These are phyloP conservation scores for Sclerotinia subarctica DNA, from an alignment of 2,329 filamentous ascomycete species.

Conservation along the genomic window DNA sequence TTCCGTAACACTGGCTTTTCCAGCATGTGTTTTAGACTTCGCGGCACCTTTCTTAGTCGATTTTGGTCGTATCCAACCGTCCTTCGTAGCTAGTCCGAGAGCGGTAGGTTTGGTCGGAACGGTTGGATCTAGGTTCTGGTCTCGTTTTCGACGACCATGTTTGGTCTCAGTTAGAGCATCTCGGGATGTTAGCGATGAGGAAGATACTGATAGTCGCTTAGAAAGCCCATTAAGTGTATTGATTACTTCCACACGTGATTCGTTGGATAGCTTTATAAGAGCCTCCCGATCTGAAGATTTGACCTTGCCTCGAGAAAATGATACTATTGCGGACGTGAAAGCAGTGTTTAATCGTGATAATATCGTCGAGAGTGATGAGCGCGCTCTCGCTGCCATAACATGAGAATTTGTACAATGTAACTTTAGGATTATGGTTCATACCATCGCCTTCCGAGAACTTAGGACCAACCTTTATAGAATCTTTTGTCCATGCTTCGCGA, in stretches of 20 bases:
- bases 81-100: conserved; percentile 29
- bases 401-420: conserved; percentile 4
- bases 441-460: conserved; percentile 49
- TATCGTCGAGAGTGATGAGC: conserved; percentile 37
- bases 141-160: neutral
- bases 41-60: neutral
- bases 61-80: conserved; percentile 29
- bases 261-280: conserved; percentile 47
- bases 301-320: conserved; percentile 38
- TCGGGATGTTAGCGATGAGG: conserved; percentile 18
- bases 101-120: conserved; percentile 20
- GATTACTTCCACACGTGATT: conserved; percentile 49
- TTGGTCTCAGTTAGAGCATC: neutral
- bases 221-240: conserved; percentile 50
- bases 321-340: conserved; percentile 43
- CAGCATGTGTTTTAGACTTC: conserved; percentile 14
- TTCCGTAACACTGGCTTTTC: neutral
- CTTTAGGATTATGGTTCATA: conserved; percentile 36
- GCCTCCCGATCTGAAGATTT: conserved; percentile 46
- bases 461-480: conserved; percentile 43
- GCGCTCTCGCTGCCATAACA: conserved; percentile 31
- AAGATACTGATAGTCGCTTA: conserved; percentile 35
- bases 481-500: conserved; percentile 44
- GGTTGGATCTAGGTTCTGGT: neutral
- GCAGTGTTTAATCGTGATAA: conserved; percentile 45